Evolutionary conservation across 176 grass and related monocot genomes (phyloP).

Genomic region (Carex parvula): DNA sequence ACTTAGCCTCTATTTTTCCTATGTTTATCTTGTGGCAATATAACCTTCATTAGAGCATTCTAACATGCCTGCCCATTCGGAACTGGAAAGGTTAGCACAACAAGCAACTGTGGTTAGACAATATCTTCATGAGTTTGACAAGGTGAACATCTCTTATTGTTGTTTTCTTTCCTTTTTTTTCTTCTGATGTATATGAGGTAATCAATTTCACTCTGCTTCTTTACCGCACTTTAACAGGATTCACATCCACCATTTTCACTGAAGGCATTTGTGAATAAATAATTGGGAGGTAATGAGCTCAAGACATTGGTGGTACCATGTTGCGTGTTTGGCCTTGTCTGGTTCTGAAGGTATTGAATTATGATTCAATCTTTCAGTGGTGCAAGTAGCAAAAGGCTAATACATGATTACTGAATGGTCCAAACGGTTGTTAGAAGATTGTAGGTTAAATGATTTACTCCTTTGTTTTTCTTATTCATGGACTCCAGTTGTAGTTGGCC

Average conservation of each 20-base stretch:
- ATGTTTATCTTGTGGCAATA: neutral
- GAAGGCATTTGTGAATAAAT: slow-evolving; percentile 90
- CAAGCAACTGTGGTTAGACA: slow-evolving; percentile 70
- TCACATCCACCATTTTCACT: slow-evolving; percentile 77
- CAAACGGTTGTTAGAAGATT: slow-evolving; percentile 5
- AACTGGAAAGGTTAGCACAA: slow-evolving; percentile 85
- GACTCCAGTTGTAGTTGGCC: neutral
- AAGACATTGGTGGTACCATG: neutral
- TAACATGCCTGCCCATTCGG: slow-evolving; percentile 81
- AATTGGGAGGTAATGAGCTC: slow-evolving; percentile 25
- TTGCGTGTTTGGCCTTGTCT: neutral
- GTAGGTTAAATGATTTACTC: slow-evolving; percentile 3
- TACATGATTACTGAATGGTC: neutral
- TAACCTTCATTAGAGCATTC: slow-evolving; percentile 51
- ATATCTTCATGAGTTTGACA: slow-evolving; percentile 75
- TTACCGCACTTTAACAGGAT: slow-evolving; percentile 50
- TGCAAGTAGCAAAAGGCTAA: neutral
- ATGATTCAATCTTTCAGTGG: neutral
- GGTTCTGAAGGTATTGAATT: neutral
- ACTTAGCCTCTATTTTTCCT: neutral
- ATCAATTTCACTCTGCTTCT: neutral
- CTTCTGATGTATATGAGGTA: neutral
- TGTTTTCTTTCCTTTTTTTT: slow-evolving; percentile 3
- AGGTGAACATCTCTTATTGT: slow-evolving; percentile 40
- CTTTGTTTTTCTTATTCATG: slow-evolving; percentile 8